These are phyloP conservation scores for Scenedesmus sp. DNA, from an alignment of 163 green algal species.

Conservation along the genomic window DNA sequence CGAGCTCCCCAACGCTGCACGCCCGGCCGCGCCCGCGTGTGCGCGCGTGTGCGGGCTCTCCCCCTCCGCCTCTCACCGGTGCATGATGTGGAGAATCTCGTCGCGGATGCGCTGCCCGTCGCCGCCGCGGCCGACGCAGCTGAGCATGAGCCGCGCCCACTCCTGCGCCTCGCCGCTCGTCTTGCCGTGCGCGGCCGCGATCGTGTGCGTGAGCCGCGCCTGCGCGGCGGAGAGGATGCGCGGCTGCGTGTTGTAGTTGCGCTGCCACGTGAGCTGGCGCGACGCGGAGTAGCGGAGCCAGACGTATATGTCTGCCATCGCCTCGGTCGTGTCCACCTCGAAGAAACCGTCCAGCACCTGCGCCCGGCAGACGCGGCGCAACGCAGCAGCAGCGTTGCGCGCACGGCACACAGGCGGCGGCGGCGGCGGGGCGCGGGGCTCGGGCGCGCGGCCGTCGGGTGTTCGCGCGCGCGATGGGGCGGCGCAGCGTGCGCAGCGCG, in stretches of 20 bases:
- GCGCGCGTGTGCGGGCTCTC: neutral
- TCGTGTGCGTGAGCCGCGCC: slow-evolving; percentile 83
- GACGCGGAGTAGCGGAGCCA: slow-evolving; percentile 91
- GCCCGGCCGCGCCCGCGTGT: no score
- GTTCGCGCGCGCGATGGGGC: no score
- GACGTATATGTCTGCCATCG: slow-evolving; percentile 79
- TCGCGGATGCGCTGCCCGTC: slow-evolving; percentile 94
- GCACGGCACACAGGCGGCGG: no score
- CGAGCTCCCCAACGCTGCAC: neutral
- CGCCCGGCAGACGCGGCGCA: neutral
- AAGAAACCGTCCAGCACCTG: slow-evolving; percentile 56
- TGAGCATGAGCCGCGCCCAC: slow-evolving; percentile 89
- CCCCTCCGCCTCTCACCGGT: slow-evolving; percentile 57
- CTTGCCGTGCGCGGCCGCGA: slow-evolving; percentile 66
- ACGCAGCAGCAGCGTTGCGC: slow-evolving; percentile 2
- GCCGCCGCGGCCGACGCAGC: slow-evolving; percentile 86
- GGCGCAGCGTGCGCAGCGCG: neutral
- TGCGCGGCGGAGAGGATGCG: slow-evolving; percentile 92
- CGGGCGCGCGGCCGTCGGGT: no score
- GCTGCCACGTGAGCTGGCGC: slow-evolving; percentile 96
- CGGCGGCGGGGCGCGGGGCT: no score
- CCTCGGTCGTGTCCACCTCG: slow-evolving; percentile 66
- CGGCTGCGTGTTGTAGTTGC: slow-evolving; percentile 99
- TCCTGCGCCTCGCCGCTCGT: slow-evolving; percentile 81
- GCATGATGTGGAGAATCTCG: slow-evolving; percentile 99